phyloP scores from a whole-genome alignment of 768 basidiomycete genomes.

The Mrakia frigida region DNA sequence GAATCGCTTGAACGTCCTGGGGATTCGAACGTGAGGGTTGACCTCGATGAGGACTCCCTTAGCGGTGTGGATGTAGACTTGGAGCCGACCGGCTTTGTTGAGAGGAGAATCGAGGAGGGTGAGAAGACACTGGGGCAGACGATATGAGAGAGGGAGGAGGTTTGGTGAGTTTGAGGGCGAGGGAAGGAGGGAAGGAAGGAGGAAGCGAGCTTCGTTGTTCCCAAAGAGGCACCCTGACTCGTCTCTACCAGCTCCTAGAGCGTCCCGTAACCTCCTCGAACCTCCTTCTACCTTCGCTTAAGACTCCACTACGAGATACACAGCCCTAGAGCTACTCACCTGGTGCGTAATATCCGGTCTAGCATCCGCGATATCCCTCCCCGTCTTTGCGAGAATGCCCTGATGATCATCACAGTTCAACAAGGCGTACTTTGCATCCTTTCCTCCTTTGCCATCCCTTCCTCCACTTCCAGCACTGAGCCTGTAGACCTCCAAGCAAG shows the following conservation, averaged over 20 bases:
- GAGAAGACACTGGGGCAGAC: slow-evolving; percentile 73
- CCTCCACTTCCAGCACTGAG: slow-evolving; percentile 58
- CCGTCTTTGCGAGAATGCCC: slow-evolving; percentile 94
- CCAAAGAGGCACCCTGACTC: not conserved
- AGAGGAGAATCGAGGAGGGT: slow-evolving; percentile 95
- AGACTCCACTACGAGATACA: not conserved
- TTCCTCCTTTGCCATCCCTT: slow-evolving; percentile 50
- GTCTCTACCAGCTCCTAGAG: not conserved
- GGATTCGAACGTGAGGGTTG: slow-evolving; percentile 95
- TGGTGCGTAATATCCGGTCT: slow-evolving; percentile 98
- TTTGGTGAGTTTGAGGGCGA: not conserved
- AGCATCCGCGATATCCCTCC: slow-evolving; percentile 97
- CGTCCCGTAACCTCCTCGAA: not conserved
- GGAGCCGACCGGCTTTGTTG: slow-evolving; percentile 92
- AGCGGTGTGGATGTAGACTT: slow-evolving; percentile 97
- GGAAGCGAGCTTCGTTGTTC: not conserved
- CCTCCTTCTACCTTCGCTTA: not conserved
- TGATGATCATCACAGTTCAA: slow-evolving; percentile 99
- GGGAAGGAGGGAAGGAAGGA: not conserved
- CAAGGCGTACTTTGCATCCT: slow-evolving; percentile 89
- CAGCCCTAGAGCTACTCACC: slow-evolving; percentile 50
- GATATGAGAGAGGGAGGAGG: not conserved
- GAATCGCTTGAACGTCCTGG: slow-evolving; percentile 96
- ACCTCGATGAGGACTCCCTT: slow-evolving; percentile 96
- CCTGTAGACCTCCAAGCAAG: slow-evolving; percentile 92